Percentiles rank a stretch among this genome's conserved stretches.
Evolutionary conservation across 2,329 filamentous ascomycete species (phyloP).

Genomic region (Colletotrichum liaoningense): DNA sequence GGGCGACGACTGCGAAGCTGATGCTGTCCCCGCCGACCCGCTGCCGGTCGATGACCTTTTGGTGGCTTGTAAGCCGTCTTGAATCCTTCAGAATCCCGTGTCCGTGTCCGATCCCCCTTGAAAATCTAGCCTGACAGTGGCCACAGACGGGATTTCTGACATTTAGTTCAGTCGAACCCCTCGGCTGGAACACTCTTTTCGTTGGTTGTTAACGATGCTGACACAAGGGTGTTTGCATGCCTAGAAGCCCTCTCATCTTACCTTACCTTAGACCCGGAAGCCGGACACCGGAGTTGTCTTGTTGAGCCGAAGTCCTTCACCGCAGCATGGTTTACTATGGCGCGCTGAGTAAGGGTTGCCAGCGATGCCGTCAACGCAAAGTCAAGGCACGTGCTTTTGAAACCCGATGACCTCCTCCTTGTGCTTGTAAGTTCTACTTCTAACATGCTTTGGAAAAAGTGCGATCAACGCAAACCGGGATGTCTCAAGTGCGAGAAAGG

Average conservation of each 20-base stretch:
- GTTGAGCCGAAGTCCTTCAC: neutral
- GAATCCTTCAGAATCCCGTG: neutral
- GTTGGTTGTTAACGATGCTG: neutral
- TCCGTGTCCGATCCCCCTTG: slow-evolving; percentile 5
- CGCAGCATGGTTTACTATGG: slow-evolving; percentile 40
- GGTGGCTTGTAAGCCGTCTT: neutral
- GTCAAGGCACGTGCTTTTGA: slow-evolving; percentile 37
- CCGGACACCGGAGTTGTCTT: too few relatives aligned
- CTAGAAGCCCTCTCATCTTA: neutral
- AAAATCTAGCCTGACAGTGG: neutral
- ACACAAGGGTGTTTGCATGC: neutral
- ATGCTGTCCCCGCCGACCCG: neutral
- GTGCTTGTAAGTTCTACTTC: neutral
- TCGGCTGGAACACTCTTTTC: neutral
- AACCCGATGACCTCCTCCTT: neutral
- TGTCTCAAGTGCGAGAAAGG: slow-evolving; percentile 41
- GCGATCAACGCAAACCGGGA: slow-evolving; percentile 40
- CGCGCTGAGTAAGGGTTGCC: slow-evolving; percentile 40
- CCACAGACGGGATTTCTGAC: neutral
- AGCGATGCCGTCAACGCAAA: slow-evolving; percentile 42
- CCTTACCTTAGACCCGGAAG: too few relatives aligned
- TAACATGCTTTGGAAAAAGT: slow-evolving; percentile 29
- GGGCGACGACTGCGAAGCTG: slow-evolving; percentile 35
- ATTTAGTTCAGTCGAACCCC: neutral
- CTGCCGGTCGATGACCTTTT: neutral